Percentiles rank a stretch among this genome's conserved stretches.
Conservation (phyloP, 1,284 basidiomycete genomes). For the Tylopilus sp. region DNA sequence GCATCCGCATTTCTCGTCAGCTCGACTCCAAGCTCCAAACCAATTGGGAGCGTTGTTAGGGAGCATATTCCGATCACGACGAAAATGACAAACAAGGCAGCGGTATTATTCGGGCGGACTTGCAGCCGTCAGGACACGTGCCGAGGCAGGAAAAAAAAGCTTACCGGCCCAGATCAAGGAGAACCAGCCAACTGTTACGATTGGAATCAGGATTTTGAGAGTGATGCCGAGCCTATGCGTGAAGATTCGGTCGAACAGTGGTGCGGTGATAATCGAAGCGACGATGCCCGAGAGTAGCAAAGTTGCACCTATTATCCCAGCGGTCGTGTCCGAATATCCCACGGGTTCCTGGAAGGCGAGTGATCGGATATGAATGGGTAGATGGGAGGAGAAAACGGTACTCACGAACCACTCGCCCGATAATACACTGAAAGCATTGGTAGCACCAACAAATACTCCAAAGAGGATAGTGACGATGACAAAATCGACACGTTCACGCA, state of each 20-base stretch:
- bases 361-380: not conserved
- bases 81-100: slow-evolving; percentile 60
- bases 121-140: slow-evolving; percentile 23
- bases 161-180: slow-evolving; percentile 74
- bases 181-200: slow-evolving; percentile 61
- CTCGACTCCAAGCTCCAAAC: slow-evolving; percentile 71
- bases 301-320: slow-evolving; percentile 67
- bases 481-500: slow-evolving; percentile 67
- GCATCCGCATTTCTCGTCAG: slow-evolving; percentile 73
- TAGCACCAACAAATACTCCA: slow-evolving; percentile 59
- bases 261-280: slow-evolving; percentile 60
- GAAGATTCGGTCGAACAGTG: slow-evolving; percentile 73
- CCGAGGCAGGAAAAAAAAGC: slow-evolving; percentile 18
- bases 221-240: slow-evolving; percentile 64
- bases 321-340: slow-evolving; percentile 61
- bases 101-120: slow-evolving; percentile 50
- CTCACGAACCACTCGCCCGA: slow-evolving; percentile 65
- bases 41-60: slow-evolving; percentile 67
- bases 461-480: slow-evolving; percentile 56
- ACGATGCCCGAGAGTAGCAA: slow-evolving; percentile 67
- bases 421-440: slow-evolving; percentile 57
- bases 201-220: slow-evolving; percentile 56
- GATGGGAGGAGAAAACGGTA: not conserved
- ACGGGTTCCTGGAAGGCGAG: slow-evolving; percentile 51
- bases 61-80: slow-evolving; percentile 62